A percentile compares a stretch with the other conserved stretches of the same genome.
phyloP scores from a whole-genome alignment of 169 alveolate genomes.

The Eimeria acervulina region DNA sequence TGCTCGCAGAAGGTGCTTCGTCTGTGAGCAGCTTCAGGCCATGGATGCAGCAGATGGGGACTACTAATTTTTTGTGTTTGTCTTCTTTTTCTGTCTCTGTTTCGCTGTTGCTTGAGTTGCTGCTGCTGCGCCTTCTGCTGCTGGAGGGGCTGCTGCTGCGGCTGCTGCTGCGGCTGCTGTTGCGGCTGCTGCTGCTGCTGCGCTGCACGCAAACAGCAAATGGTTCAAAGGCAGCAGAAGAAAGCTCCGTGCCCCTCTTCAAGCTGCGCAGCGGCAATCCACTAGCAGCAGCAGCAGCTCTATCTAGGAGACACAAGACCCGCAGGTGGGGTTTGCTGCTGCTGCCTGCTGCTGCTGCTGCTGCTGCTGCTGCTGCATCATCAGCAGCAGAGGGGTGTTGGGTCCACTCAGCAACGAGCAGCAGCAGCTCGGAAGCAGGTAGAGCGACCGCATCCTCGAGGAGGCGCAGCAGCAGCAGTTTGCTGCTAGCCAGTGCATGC shows the following conservation, averaged over 20 bases:
- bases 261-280: slow-evolving; percentile 9
- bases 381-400: background rate
- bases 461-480: background rate
- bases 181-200: background rate
- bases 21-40: background rate
- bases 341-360: background rate
- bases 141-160: background rate
- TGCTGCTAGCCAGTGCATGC: background rate
- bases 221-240: slow-evolving; percentile 36
- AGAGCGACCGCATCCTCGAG: slow-evolving; percentile 37
- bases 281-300: slow-evolving; percentile 29
- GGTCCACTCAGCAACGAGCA: slow-evolving; percentile 34
- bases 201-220: slow-evolving; percentile 14
- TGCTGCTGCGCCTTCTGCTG: background rate
- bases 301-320: slow-evolving; percentile 45
- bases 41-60: slow-evolving; percentile 54
- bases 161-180: background rate
- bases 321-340: background rate
- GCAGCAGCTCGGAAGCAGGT: slow-evolving; percentile 21
- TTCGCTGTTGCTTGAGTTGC: background rate
- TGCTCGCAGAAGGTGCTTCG: background rate
- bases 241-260: background rate
- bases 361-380: background rate
- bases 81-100: background rate
- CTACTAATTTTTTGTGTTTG: background rate